Evolutionary conservation across 108 stramenopile species (phyloP), one percentile per base, ranked within the genome.

Genomic region (Hondaea fermentalgiana): DNA sequence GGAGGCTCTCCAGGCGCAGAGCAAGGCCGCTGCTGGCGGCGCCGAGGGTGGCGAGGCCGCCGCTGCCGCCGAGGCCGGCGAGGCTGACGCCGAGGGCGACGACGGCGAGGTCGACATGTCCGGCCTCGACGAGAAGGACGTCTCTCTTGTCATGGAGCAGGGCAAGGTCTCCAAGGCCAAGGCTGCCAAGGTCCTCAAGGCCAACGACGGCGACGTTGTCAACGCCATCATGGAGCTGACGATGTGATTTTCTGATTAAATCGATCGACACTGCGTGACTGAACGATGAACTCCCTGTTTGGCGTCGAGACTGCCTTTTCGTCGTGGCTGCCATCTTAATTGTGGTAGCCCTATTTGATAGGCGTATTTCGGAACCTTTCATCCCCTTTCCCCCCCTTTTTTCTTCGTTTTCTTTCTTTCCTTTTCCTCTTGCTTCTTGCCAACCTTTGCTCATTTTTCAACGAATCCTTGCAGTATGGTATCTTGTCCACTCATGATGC

Each of bases 141-240:
- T 99, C 92, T 96, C 97, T 87, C 93, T 99, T 58, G 97, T 99
- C 89, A 97, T 98, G 95, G 91, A 91, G 72, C 98, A 99, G 92
- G 97, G 96, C 58, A 91, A 92, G 90, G 96, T 96, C 88, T 93
- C 95, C 87, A 90, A 95, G 51, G 94, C 96, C 69, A 94, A 94
- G 93, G 99, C 99, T 59, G 97, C 97, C 57, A 95, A 94, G 88
- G 97, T 97, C 21, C 95, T 99, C 58, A 98, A 97, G 93, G 96
- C 97, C 72, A 97, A 98, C 90, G 96, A 97, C 88, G 94, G 95
- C 58, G 98, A 99, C 92, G 90, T 99, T 89, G 98, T 99, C 45
- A 98, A 99, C 90, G 95, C 97, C 29, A 98, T 99, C 94, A 99
- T 99, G 98, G 95, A 95, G 89, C 92, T 98, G 92, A 97, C 96